These are phyloP conservation scores for Brassica rapa DNA, from an alignment of 345 rosid species.

Conservation along the genomic window DNA sequence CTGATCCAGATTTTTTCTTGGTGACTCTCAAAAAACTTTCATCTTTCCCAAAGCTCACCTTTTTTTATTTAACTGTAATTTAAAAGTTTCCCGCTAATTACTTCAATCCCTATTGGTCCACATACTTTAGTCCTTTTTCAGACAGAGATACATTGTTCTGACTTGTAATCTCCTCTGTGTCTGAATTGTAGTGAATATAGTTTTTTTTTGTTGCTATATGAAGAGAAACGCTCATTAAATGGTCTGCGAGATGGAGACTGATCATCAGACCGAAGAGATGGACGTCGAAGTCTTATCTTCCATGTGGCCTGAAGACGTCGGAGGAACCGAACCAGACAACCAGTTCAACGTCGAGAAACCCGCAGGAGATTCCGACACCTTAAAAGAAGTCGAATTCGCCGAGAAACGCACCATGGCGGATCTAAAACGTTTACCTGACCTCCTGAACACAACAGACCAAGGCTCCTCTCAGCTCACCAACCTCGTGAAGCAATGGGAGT, in stretches of 20 bases:
- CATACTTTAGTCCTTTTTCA: neutral
- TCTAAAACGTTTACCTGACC: constrained; percentile 60
- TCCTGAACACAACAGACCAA: constrained; percentile 59
- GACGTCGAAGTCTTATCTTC: constrained; percentile 79
- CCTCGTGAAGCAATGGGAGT: constrained; percentile 88
- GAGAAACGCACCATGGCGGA: constrained; percentile 64
- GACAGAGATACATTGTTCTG: neutral
- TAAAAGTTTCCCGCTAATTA: neutral
- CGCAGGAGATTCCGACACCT: constrained; percentile 75
- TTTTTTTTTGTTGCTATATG: constrained; percentile 16
- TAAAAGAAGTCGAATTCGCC: constrained; percentile 71
- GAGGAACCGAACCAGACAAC: constrained; percentile 60
- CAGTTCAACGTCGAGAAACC: constrained; percentile 88
- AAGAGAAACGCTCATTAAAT: constrained; percentile 33
- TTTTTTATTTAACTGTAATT: neutral
- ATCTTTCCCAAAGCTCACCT: neutral
- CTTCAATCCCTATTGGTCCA: neutral
- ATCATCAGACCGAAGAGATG: constrained; percentile 74
- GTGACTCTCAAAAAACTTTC: neutral
- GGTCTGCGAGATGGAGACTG: constrained; percentile 63
- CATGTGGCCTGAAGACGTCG: constrained; percentile 96
- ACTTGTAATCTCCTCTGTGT: neutral
- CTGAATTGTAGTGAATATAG: constrained; percentile 6
- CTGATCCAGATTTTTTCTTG: neutral
- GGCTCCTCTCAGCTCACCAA: constrained; percentile 84